Conservation (phyloP, 257 asterid genomes). For the Craterostigma plantagineum region DNA sequence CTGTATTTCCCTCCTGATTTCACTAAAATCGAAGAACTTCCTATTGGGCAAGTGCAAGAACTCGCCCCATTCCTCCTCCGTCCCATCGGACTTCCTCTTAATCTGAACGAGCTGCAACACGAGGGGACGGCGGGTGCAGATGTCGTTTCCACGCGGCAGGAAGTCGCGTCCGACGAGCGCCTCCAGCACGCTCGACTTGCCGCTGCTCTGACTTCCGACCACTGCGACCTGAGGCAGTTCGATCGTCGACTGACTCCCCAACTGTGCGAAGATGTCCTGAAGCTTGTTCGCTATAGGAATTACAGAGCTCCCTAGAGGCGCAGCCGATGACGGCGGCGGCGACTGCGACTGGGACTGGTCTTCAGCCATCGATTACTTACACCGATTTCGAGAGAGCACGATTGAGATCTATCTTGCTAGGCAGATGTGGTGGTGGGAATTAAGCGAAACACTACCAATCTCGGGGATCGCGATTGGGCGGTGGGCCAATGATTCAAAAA, state of each 20-base stretch:
- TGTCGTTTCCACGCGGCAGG: constrained; percentile 80
- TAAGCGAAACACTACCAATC: too few species aligned
- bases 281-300: constrained; percentile 75
- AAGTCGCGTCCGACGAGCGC: constrained; percentile 95
- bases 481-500: too few species aligned
- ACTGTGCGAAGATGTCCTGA: constrained; percentile 79
- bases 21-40: constrained; percentile 51
- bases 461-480: too few species aligned
- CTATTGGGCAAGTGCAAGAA: constrained; percentile 60
- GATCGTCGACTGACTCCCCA: constrained; percentile 56
- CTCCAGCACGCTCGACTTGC: constrained; percentile 93
- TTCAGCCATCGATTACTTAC: constrained; percentile 41
- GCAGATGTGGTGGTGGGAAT: too few species aligned
- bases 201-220: constrained; percentile 97
- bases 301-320: constrained; percentile 55
- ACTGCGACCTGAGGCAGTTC: constrained; percentile 96
- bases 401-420: too few species aligned
- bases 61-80: constrained; percentile 85
- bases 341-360: constrained; percentile 23
- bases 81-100: constrained; percentile 30
- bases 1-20: constrained; percentile 73
- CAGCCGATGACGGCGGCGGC: constrained; percentile 13
- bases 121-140: constrained; percentile 89
- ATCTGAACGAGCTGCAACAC: constrained; percentile 65
- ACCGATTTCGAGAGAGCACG: too few species aligned